Percentiles rank a stretch among this genome's conserved stretches.
phyloP scores from a whole-genome alignment of 306 rosid genomes.

The Ochetophila trinervis region DNA sequence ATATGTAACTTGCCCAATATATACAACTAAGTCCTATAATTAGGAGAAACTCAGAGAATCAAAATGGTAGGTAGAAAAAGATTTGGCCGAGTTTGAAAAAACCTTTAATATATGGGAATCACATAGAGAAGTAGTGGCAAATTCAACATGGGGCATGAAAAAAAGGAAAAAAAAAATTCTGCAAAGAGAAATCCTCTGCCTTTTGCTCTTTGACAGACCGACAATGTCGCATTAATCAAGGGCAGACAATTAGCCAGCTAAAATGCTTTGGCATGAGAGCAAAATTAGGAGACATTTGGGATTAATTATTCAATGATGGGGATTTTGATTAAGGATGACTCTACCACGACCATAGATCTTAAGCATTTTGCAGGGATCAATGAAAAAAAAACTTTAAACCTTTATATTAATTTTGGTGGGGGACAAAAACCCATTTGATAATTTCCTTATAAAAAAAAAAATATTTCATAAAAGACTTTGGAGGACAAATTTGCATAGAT shows the following conservation, averaged over 20 bases:
- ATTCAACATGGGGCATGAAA: constrained; percentile 13
- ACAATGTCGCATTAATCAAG: constrained; percentile 60
- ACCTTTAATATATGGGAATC: constrained; percentile 41
- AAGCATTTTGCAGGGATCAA: constrained; percentile 45
- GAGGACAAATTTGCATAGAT: background rate
- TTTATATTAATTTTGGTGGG: constrained; percentile 8
- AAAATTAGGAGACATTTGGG: constrained; percentile 45
- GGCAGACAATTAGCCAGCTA: constrained; percentile 86
- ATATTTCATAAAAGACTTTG: background rate
- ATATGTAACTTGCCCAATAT: constrained; percentile 1
- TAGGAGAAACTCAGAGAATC: background rate
- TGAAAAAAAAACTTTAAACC: background rate
- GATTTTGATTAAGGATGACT: constrained; percentile 25
- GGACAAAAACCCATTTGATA: constrained; percentile 20
- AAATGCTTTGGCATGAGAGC: constrained; percentile 66
- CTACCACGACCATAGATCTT: constrained; percentile 36
- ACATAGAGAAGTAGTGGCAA: constrained; percentile 14
- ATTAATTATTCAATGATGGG: background rate
- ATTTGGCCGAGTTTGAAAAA: constrained; percentile 21
- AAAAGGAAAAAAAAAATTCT: constrained; percentile 31
- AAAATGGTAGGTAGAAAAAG: constrained; percentile 30
- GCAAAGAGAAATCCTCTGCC: constrained; percentile 16
- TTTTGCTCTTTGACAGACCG: constrained; percentile 46
- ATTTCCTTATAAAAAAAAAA: background rate
- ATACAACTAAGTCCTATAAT: constrained; percentile 7